phyloP scores from a whole-genome alignment of 1,284 basidiomycete species.

The Cystobasidium sp. region DNA sequence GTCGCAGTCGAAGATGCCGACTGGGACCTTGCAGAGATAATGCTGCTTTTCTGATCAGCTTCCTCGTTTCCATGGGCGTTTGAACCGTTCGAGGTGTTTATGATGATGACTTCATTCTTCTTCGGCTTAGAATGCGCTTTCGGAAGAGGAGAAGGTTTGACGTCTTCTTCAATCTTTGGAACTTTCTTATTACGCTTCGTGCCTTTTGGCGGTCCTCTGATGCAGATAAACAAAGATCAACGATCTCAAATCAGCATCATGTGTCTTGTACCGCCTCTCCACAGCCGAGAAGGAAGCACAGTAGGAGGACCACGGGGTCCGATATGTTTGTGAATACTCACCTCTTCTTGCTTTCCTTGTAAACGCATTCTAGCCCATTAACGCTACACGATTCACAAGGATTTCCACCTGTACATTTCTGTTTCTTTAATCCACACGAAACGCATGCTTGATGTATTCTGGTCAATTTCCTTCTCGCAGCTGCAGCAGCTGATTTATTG shows the following conservation, averaged over 20 bases:
- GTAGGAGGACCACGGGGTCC: background rate
- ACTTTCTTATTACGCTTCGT: slow-evolving; percentile 30
- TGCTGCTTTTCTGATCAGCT: too few species aligned
- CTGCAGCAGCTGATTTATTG: background rate
- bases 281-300: background rate
- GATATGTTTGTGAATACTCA: slow-evolving; percentile 4
- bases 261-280: background rate
- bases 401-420: slow-evolving; percentile 38
- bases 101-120: slow-evolving; percentile 3
- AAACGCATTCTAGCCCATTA: slow-evolving; percentile 19
- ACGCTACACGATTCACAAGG: slow-evolving; percentile 25
- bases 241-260: background rate
- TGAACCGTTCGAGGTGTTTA: background rate
- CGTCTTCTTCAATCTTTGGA: slow-evolving; percentile 10
- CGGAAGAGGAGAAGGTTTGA: too few species aligned
- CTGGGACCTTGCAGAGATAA: background rate
- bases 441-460: slow-evolving; percentile 41
- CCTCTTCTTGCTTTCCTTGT: slow-evolving; percentile 39
- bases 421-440: slow-evolving; percentile 33
- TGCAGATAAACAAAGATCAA: background rate
- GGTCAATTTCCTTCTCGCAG: slow-evolving; percentile 15
- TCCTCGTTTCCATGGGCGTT: too few species aligned
- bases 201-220: slow-evolving; percentile 41
- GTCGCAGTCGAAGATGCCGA: background rate
- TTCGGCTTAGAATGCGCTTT: background rate